phyloP scores from a whole-genome alignment of 2,329 filamentous ascomycete species.

The Fusarium sp. region DNA sequence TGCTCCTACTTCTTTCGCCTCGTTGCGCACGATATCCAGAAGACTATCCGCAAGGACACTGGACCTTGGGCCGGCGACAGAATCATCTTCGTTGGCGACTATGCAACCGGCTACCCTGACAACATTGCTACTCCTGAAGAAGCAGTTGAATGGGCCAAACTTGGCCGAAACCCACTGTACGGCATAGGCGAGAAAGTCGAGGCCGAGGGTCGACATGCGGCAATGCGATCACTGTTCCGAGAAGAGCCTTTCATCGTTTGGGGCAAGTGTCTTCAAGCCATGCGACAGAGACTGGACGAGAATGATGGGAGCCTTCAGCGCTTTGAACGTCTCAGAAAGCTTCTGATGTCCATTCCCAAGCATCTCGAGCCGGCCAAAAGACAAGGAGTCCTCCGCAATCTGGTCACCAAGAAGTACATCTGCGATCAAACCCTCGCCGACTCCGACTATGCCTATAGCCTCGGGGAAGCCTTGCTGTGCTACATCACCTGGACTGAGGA shows the following conservation, averaged over 20 bases:
- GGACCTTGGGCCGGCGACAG: slow-evolving; percentile 18
- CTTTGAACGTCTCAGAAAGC: slow-evolving; percentile 1
- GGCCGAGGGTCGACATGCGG: background rate
- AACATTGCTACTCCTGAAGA: slow-evolving; percentile 6
- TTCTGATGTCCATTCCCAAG: background rate
- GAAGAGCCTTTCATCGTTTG: background rate
- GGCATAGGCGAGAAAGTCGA: background rate
- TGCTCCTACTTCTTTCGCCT: slow-evolving; percentile 29
- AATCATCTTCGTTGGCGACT: slow-evolving; percentile 12
- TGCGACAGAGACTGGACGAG: background rate
- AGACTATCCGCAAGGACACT: background rate
- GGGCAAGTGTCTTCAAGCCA: background rate
- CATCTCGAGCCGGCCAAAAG: background rate
- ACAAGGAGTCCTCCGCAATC: slow-evolving; percentile 27
- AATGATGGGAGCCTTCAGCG: background rate
- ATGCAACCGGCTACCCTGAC: background rate
- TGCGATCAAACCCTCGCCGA: slow-evolving; percentile 1
- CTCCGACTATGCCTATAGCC: background rate
- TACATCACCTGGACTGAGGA: slow-evolving; percentile 2
- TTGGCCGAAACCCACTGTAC: slow-evolving; percentile 10
- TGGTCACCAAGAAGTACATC: slow-evolving; percentile 22
- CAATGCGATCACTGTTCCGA: background rate
- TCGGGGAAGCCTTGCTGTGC: slow-evolving; percentile 13
- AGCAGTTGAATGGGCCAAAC: background rate
- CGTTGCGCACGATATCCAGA: slow-evolving; percentile 2